phyloP scores from a whole-genome alignment of 805 yeast genomes.

The Metschnikowia chrysomelidarum region DNA sequence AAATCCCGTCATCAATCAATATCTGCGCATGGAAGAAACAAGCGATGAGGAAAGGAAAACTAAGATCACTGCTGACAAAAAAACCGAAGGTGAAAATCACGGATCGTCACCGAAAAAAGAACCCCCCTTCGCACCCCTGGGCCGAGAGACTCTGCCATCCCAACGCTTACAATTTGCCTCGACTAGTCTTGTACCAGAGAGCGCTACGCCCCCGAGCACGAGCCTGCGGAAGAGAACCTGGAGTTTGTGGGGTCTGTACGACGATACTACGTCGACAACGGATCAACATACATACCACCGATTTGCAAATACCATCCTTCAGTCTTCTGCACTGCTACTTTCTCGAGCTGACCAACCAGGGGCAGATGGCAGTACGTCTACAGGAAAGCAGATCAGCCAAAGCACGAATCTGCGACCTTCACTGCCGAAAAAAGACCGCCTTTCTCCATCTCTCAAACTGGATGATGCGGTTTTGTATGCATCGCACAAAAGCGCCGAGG shows the following conservation, averaged over 20 bases:
- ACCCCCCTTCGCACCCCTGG: too few species aligned
- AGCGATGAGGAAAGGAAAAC: not conserved
- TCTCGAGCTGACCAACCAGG: too few species aligned
- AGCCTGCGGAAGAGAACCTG: constrained; percentile 30
- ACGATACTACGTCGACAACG: constrained; percentile 1
- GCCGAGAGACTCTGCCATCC: too few species aligned
- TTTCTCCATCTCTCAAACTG: constrained; percentile 7
- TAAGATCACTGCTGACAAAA: not conserved
- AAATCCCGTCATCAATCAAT: not conserved
- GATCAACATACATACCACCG: constrained; percentile 8
- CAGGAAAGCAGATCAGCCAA: constrained; percentile 7
- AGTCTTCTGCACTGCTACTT: constrained; percentile 31
- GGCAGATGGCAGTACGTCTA: constrained; percentile 16
- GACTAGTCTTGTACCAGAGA: too few species aligned
- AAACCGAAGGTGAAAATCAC: not conserved
- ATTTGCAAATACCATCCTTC: constrained; percentile 31
- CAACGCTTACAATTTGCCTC: too few species aligned
- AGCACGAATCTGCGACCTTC: constrained; percentile 11
- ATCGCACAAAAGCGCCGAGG: constrained; percentile 39
- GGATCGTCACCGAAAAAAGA: too few species aligned
- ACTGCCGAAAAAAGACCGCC: too few species aligned
- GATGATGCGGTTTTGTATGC: constrained; percentile 47
- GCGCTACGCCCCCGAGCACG: too few species aligned
- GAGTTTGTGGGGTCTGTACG: constrained; percentile 35
- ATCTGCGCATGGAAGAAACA: too few species aligned